phyloP scores from a whole-genome alignment of 768 basidiomycete species.

The Leccinum ochraceum region DNA sequence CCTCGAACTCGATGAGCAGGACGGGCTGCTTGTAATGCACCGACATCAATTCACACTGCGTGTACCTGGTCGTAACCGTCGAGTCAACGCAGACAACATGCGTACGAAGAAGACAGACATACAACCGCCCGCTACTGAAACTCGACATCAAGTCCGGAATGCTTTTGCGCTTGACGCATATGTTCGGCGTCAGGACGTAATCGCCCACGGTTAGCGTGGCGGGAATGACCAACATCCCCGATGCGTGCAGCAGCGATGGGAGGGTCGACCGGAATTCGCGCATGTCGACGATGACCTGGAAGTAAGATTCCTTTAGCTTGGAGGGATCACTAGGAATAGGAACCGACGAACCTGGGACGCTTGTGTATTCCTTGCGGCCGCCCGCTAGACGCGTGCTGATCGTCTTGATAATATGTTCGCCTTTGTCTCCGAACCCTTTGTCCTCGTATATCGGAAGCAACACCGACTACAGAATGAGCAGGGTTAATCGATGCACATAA shows the following conservation, averaged over 20 bases:
- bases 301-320: neutral
- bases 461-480: too few relatives aligned
- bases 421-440: constrained; percentile 38
- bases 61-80: constrained; percentile 59
- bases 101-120: constrained; percentile 36
- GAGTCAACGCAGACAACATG: neutral
- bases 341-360: constrained; percentile 55
- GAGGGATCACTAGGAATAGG: neutral
- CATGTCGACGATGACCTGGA: constrained; percentile 94
- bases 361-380: constrained; percentile 69
- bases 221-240: constrained; percentile 79
- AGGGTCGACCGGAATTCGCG: constrained; percentile 94
- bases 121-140: constrained; percentile 94
- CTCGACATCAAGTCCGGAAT: constrained; percentile 89
- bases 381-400: constrained; percentile 87
- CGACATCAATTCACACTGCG: constrained; percentile 97
- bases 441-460: constrained; percentile 73
- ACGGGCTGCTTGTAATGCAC: constrained; percentile 94
- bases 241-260: constrained; percentile 86
- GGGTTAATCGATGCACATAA: neutral
- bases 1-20: constrained; percentile 95
- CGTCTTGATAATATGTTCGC: constrained; percentile 70
- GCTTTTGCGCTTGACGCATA: constrained; percentile 96
- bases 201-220: constrained; percentile 94
- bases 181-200: constrained; percentile 92